These are phyloP conservation scores for Dioszegia crocea DNA, from an alignment of 768 basidiomycete species.

Conservation along the genomic window DNA sequence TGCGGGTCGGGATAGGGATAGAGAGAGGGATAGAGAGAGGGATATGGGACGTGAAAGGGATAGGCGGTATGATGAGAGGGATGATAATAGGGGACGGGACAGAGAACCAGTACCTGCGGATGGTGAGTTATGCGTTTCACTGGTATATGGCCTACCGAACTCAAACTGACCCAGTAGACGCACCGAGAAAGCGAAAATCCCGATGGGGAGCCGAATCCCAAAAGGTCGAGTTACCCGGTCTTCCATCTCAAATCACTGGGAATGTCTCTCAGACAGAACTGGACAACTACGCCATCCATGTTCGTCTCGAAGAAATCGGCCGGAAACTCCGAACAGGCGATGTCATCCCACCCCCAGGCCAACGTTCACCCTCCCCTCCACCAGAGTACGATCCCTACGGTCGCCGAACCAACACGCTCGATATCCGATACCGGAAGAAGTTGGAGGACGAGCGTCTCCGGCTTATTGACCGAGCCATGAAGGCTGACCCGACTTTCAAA, in stretches of 20 bases:
- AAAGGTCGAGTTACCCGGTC: constrained; percentile 72
- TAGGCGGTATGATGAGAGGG: constrained; percentile 20
- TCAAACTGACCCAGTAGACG: constrained; percentile 57
- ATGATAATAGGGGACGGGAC: constrained; percentile 10
- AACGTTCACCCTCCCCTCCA: constrained; percentile 92
- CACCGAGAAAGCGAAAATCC: constrained; percentile 82
- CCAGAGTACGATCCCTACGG: constrained; percentile 97
- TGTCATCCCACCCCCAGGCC: constrained; percentile 89
- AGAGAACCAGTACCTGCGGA: constrained; percentile 57
- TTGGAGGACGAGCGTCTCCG: constrained; percentile 63
- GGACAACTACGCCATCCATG: constrained; percentile 94
- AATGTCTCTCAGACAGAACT: constrained; percentile 87
- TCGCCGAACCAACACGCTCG: constrained; percentile 95
- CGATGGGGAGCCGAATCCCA: constrained; percentile 91
- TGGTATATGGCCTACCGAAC: too few species aligned
- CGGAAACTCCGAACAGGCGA: constrained; percentile 89
- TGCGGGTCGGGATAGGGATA: constrained; percentile 17
- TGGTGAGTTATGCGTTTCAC: constrained; percentile 61
- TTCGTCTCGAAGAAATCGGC: constrained; percentile 95
- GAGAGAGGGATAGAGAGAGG: constrained; percentile 16
- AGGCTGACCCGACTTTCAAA: constrained; percentile 95
- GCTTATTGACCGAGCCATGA: constrained; percentile 93
- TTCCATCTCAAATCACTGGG: constrained; percentile 91
- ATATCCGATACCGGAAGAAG: constrained; percentile 96
- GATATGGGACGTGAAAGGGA: constrained; percentile 19